These are phyloP conservation scores for Alternaria viburni DNA, from an alignment of 2,329 filamentous ascomycete species.

Conservation along the genomic window DNA sequence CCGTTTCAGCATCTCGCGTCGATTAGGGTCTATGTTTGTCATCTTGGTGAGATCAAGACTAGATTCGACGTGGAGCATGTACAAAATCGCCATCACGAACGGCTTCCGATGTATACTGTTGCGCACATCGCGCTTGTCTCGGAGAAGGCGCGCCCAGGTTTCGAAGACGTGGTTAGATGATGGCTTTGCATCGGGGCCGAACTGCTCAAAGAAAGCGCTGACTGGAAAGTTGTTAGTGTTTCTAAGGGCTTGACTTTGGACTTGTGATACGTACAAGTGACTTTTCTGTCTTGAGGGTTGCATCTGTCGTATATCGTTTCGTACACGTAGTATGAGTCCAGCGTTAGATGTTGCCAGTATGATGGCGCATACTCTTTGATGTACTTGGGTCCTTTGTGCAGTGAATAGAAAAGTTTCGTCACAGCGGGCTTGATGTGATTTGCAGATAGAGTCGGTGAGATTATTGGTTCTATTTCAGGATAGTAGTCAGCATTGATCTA, in stretches of 20 bases:
- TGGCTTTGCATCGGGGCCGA: conserved; percentile 1
- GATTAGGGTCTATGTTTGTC: background rate
- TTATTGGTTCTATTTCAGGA: background rate
- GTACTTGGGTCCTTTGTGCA: conserved; percentile 7
- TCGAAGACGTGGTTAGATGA: background rate
- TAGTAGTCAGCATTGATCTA: conserved; percentile 1
- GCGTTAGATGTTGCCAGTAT: conserved; percentile 9
- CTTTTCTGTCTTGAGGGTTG: background rate
- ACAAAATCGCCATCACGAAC: conserved; percentile 8
- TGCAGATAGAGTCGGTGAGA: background rate
- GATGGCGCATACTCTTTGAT: conserved; percentile 5
- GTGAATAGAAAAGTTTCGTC: conserved; percentile 11
- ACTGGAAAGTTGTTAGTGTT: background rate
- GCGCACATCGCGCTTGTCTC: background rate
- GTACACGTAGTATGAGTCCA: conserved; percentile 8
- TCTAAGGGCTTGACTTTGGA: too few species aligned
- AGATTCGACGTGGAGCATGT: conserved; percentile 11
- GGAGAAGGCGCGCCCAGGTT: conserved; percentile 8
- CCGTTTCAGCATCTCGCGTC: conserved; percentile 10
- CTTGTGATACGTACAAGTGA: conserved; percentile 3
- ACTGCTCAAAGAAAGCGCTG: conserved; percentile 4
- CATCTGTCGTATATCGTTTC: conserved; percentile 9
- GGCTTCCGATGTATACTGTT: conserved; percentile 2
- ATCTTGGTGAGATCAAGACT: background rate
- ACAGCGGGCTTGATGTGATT: background rate